Conservation (phyloP, 768 basidiomycete genomes). For the Auriscalpium orientale region DNA sequence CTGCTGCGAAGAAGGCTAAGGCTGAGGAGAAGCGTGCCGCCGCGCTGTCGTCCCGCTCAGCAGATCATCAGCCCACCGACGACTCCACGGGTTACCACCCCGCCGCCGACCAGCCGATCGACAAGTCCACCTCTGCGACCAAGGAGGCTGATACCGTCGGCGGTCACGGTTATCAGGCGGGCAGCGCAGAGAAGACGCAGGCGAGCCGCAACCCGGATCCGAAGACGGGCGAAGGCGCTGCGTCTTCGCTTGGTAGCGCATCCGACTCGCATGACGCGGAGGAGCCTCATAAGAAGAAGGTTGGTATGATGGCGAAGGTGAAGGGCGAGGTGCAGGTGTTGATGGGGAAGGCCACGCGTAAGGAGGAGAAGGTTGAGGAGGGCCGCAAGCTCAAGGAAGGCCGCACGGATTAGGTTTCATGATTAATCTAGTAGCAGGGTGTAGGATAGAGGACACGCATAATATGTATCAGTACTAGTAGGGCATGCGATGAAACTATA, state of each 20-base stretch:
- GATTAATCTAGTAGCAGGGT: too few species aligned
- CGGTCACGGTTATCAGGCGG: not conserved
- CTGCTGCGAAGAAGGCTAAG: not conserved
- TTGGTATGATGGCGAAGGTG: conserved; percentile 6
- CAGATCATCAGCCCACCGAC: not conserved
- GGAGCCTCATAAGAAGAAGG: conserved; percentile 3
- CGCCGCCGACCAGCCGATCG: not conserved
- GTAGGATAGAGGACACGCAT: too few species aligned
- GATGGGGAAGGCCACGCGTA: conserved; percentile 9
- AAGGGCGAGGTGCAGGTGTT: conserved; percentile 11
- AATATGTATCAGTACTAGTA: too few species aligned
- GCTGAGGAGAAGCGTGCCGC: not conserved
- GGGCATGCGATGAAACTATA: too few species aligned
- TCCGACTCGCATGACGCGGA: not conserved
- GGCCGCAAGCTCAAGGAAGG: conserved; percentile 9
- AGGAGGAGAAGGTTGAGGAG: conserved; percentile 8
- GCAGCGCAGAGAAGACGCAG: not conserved
- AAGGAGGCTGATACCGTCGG: not conserved
- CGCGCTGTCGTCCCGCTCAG: not conserved
- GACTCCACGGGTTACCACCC: not conserved
- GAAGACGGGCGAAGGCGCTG: not conserved
- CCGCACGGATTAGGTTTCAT: not conserved
- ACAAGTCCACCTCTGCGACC: not conserved
- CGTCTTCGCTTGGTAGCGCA: not conserved
- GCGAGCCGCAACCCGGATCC: conserved; percentile 10